Evolutionary conservation across 2,329 filamentous ascomycete species (phyloP), one percentile per base, ranked within the genome.

Genomic region (Hortaea sp.): DNA sequence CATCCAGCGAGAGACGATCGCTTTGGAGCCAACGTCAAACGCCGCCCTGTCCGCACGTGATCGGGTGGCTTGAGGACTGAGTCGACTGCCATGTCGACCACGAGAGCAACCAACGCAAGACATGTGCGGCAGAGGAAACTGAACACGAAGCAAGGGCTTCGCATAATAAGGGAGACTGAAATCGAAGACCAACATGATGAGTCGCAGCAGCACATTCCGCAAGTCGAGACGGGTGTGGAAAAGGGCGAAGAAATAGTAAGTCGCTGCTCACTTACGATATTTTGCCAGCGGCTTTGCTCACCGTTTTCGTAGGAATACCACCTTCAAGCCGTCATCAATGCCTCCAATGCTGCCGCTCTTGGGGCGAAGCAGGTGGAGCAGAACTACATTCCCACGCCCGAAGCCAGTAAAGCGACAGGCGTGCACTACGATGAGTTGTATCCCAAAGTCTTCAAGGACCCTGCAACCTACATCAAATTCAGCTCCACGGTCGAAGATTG

Each of bases 401-500:
- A 83, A 59, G 79, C 78, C 52, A 70, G 77, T 53, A 68, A 73
- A 59, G 63, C 63, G 30, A 78, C 76, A 66, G 73, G 70, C 54
- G 73, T 90, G 67, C 79, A 87, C 68, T 98, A 95, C 82, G 87
- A 94, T 67, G 79, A 84, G 60, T 78, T 95, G 58, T 97, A 97
- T 64, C 79, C 84, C 42, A 80, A 78, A 54, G 72, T 74, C 48
- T 95, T 90, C 69, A 78, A 82, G 60, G 84, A 94, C 66, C 88
- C 92, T 44, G 81, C 83, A 51, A 92, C 89, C 51, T 97, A 97
- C 69, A 95, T 98, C 64, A 88, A 90, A 54, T 97, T 94, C 71
- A 97, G 92, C 53, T 90, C 94, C 56, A 98, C 92, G 2, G 90
- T 98, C 51, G 92, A 98, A 69, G 92, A 98, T 68, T 94, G 85